Percentiles rank a stretch among this genome's conserved stretches.
Conservation (phyloP, 1,284 basidiomycete genomes). For the Ustanciosporium gigantosporum region DNA sequence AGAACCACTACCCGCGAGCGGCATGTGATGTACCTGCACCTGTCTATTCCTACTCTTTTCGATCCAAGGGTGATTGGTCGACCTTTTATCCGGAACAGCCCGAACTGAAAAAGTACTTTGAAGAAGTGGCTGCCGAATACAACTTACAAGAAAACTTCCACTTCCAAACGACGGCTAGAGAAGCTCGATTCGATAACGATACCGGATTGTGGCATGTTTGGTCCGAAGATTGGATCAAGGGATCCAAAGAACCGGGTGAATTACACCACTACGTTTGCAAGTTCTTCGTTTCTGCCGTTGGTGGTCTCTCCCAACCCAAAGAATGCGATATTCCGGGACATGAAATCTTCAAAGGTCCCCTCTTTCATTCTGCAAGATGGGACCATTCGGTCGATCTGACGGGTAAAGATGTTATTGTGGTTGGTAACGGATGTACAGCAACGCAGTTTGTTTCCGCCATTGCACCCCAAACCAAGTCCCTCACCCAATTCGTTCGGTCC, state of each 20-base stretch:
- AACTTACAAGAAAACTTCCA: slow-evolving; percentile 42
- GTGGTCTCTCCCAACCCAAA: slow-evolving; percentile 56
- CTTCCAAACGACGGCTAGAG: slow-evolving; percentile 43
- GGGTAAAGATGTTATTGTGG: slow-evolving; percentile 59
- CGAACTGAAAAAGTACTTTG: slow-evolving; percentile 52
- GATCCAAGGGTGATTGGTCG: slow-evolving; percentile 55
- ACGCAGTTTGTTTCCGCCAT: slow-evolving; percentile 53
- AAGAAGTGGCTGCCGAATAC: slow-evolving; percentile 45
- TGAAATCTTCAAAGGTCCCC: slow-evolving; percentile 51
- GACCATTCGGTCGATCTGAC: slow-evolving; percentile 54
- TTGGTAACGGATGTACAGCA: slow-evolving; percentile 58
- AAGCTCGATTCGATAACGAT: slow-evolving; percentile 47
- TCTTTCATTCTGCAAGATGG: slow-evolving; percentile 62
- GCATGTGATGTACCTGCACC: slow-evolving; percentile 56
- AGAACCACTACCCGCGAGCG: slow-evolving; percentile 53
- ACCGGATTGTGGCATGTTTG: slow-evolving; percentile 56
- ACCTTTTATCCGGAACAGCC: slow-evolving; percentile 46
- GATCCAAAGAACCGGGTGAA: not conserved
- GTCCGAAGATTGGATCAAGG: slow-evolving; percentile 16
- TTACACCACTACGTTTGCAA: slow-evolving; percentile 54
- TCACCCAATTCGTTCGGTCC: slow-evolving; percentile 54
- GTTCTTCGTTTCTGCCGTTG: slow-evolving; percentile 52
- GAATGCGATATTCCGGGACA: slow-evolving; percentile 48
- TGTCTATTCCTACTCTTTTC: slow-evolving; percentile 58
- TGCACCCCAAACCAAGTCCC: slow-evolving; percentile 38